Evolutionary conservation across 306 rosid species (phyloP).

Genomic region (Castanospermum australe): DNA sequence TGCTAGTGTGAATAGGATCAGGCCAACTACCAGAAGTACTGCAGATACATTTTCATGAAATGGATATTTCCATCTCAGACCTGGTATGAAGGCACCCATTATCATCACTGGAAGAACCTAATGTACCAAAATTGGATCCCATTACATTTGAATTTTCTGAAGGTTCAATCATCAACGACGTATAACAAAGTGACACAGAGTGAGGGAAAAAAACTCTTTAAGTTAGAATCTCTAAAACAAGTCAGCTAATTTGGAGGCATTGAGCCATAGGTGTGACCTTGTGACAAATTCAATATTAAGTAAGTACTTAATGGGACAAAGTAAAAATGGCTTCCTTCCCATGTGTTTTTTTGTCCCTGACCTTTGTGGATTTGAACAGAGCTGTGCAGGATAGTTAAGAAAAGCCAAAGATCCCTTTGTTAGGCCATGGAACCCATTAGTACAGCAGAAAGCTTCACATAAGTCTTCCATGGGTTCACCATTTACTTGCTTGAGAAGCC

Average conservation of each 20-base stretch:
- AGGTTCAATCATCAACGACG: neutral
- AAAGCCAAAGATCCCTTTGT: constrained; percentile 97
- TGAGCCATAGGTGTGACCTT: neutral
- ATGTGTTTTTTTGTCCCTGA: constrained; percentile 25
- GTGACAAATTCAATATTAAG: neutral
- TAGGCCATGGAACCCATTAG: constrained; percentile 98
- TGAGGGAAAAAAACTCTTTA: neutral
- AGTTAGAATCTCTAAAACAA: neutral
- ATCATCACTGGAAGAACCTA: constrained; percentile 98
- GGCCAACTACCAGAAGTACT: constrained; percentile 81
- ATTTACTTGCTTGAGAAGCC: constrained; percentile 94
- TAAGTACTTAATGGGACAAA: constrained; percentile 4
- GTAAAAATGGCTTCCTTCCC: neutral
- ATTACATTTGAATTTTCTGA: constrained; percentile 6
- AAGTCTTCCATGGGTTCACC: constrained; percentile 99
- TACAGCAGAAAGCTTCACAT: constrained; percentile 90
- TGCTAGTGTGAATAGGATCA: constrained; percentile 96
- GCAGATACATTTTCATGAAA: constrained; percentile 85
- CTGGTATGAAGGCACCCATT: constrained; percentile 98
- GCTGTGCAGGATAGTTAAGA: constrained; percentile 97
- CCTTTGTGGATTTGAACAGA: constrained; percentile 99
- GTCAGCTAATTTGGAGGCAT: constrained; percentile 4
- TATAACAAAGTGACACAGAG: constrained; percentile 13
- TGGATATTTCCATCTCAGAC: constrained; percentile 87
- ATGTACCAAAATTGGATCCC: constrained; percentile 26